phyloP scores from a whole-genome alignment of 106 monocot species.

The Gastrodia elata region DNA sequence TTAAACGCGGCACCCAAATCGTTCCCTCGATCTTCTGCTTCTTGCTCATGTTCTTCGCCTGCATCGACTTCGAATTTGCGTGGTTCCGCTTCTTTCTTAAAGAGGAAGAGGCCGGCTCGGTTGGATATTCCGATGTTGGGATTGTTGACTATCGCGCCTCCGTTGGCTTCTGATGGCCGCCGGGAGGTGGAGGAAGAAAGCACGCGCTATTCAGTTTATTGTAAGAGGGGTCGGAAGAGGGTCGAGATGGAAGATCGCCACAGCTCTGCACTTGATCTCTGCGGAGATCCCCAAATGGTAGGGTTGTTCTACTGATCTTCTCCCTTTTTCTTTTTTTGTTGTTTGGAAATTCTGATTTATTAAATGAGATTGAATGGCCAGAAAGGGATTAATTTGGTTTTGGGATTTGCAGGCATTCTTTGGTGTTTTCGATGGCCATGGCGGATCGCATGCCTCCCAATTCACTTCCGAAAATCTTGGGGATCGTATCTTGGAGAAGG shows the following conservation, averaged over 20 bases:
- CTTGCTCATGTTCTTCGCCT: neutral
- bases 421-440: conserved; percentile 90
- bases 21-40: neutral
- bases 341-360: neutral
- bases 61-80: neutral
- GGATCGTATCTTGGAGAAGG: conserved; percentile 30
- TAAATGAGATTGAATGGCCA: neutral
- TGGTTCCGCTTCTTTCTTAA: conserved; percentile 20
- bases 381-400: neutral
- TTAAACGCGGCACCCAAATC: conserved; percentile 4
- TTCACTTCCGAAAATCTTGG: conserved; percentile 63
- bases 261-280: conserved; percentile 29
- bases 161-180: conserved; percentile 16
- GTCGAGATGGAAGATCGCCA: conserved; percentile 79
- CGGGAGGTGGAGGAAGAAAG: conserved; percentile 50
- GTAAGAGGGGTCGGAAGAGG: conserved; percentile 72
- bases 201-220: conserved; percentile 48
- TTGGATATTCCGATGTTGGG: conserved; percentile 46
- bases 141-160: conserved; percentile 5
- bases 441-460: conserved; percentile 62
- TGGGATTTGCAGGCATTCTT: conserved; percentile 59
- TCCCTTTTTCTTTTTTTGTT: neutral
- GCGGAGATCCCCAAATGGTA: conserved; percentile 64
- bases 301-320: neutral
- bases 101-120: conserved; percentile 76